Evolutionary conservation across 805 yeast genomes (phyloP).

Genomic region (Cyberlindnera bimundalis): DNA sequence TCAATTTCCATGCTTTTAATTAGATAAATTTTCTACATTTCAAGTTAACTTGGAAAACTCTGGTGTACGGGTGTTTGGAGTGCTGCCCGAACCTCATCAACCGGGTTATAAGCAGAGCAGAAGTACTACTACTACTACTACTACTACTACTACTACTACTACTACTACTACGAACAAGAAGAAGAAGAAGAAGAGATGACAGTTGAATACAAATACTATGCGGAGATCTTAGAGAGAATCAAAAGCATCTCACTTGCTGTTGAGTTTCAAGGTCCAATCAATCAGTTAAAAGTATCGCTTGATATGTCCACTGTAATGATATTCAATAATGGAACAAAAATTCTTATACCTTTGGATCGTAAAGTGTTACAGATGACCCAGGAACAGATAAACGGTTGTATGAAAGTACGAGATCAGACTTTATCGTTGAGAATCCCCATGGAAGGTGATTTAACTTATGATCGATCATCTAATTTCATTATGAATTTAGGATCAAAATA

Average conservation of each 20-base stretch:
- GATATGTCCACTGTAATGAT: no score
- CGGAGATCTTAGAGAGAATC: slow-evolving; percentile 19
- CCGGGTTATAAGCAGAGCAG: no score
- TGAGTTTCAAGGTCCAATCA: slow-evolving; percentile 4
- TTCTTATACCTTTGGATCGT: neutral
- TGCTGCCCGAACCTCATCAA: no score
- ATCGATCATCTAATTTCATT: slow-evolving; percentile 21
- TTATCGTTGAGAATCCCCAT: slow-evolving; percentile 18
- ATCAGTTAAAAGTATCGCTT: no score
- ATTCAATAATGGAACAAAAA: no score
- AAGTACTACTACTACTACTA: no score
- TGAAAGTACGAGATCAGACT: slow-evolving; percentile 3
- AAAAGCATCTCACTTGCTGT: slow-evolving; percentile 14
- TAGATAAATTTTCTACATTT: no score
- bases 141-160: no score
- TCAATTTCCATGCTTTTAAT: no score
- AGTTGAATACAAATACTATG: slow-evolving; percentile 5
- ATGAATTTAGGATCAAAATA: slow-evolving; percentile 23
- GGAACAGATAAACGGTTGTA: slow-evolving; percentile 7
- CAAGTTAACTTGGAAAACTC: no score
- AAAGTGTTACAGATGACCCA: neutral
- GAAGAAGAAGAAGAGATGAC: neutral
- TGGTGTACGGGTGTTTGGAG: no score
- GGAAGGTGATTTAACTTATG: neutral
- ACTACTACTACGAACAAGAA: no score